These are phyloP conservation scores for Seiridium unicorne DNA, from an alignment of 2,329 filamentous ascomycete genomes.

Conservation along the genomic window DNA sequence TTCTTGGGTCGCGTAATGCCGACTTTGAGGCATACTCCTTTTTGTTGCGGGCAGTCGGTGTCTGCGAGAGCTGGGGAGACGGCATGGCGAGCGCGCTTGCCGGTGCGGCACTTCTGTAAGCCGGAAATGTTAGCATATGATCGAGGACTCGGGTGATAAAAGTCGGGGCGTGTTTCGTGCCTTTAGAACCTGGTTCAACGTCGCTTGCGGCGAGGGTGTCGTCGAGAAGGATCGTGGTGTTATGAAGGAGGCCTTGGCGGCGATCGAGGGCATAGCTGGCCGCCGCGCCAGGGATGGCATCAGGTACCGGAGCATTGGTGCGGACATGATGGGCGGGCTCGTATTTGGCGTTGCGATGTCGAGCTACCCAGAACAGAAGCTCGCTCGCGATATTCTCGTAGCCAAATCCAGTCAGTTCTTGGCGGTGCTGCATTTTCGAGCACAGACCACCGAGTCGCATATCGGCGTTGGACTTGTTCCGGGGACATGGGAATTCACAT, in stretches of 20 bases:
- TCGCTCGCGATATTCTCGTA: background rate
- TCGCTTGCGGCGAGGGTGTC: constrained; percentile 56
- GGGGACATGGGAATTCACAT: background rate
- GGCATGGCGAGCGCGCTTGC: constrained; percentile 79
- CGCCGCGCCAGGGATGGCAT: constrained; percentile 25
- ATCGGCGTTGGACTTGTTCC: constrained; percentile 1
- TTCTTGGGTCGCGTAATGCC: constrained; percentile 96
- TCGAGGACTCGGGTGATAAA: background rate
- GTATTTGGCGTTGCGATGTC: background rate
- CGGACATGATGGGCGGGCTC: constrained; percentile 21
- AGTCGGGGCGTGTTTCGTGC: constrained; percentile 29
- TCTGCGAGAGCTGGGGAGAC: constrained; percentile 80
- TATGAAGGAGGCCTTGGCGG: constrained; percentile 13
- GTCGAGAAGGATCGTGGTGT: constrained; percentile 49
- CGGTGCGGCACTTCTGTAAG: constrained; percentile 68
- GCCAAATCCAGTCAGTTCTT: background rate
- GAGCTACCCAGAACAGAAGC: background rate
- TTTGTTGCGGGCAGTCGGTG: constrained; percentile 73
- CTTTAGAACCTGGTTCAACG: constrained; percentile 71
- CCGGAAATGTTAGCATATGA: background rate
- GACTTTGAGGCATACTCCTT: constrained; percentile 94
- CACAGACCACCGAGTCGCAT: background rate
- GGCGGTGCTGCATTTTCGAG: background rate
- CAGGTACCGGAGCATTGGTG: constrained; percentile 25
- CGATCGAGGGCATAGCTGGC: constrained; percentile 26